Percentiles rank a stretch among this genome's conserved stretches.
Conservation (phyloP, 2,329 filamentous ascomycete species). For the Blastomyces percursus region DNA sequence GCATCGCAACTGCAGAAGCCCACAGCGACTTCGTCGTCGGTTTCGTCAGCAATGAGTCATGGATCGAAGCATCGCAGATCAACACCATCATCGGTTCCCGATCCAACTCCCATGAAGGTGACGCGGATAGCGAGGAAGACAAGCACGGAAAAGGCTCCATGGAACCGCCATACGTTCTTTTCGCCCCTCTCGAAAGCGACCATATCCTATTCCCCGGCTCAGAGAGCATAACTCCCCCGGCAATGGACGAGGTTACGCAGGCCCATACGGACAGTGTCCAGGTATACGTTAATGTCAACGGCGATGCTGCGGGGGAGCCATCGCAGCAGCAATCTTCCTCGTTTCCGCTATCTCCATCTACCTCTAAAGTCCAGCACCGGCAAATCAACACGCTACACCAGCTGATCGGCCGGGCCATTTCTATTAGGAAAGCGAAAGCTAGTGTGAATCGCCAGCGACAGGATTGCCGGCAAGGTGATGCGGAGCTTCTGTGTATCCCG, state of each 20-base stretch:
- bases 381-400: conserved; percentile 13
- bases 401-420: conserved; percentile 12
- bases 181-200: conserved; percentile 19
- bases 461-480: not conserved
- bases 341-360: not conserved
- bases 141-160: not conserved
- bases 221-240: not conserved
- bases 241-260: not conserved
- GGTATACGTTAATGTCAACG: not conserved
- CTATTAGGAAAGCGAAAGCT: conserved; percentile 2
- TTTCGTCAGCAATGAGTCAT: conserved; percentile 28
- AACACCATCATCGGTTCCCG: conserved; percentile 6
- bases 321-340: not conserved
- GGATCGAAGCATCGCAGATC: conserved; percentile 22
- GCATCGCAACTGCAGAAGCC: conserved; percentile 28
- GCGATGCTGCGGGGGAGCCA: not conserved
- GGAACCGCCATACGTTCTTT: conserved; percentile 18
- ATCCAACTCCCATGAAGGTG: not conserved
- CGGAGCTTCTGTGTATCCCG: conserved; percentile 11
- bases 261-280: not conserved
- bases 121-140: conserved; percentile 11
- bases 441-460: not conserved
- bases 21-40: conserved; percentile 34
- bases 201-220: conserved; percentile 10
- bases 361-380: conserved; percentile 8